Base-by-base conservation (phyloP, 345 rosid species). In the Lepidium sativum region DNA sequence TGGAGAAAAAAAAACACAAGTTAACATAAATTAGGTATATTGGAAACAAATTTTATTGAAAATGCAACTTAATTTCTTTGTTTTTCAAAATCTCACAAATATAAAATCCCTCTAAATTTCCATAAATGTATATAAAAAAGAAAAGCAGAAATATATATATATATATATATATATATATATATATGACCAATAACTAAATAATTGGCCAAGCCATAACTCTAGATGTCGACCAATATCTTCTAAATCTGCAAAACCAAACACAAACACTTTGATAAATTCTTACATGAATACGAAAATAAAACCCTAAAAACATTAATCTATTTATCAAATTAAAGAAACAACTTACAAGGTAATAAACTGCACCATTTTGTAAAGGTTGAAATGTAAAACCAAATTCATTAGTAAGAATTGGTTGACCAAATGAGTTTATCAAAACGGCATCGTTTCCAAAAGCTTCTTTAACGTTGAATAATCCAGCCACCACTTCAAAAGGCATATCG, bases 361-460 rank as follows among this genome's bases (percentile, higher is more conserved):
- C 87, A 5, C 95, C 96, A 18, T 90, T 82, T 59, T 89, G 88
- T 43, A 92, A 97, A 16, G 96, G 69, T 13, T 84, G 85, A 50
- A 87, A 75, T 9, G 97, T 92, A 72, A 80, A 23, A 43, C 98
- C 97, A 95, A 83, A 86, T 42, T 84, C 94, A 43, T 87, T 78
- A 3, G 95, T 87, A 62, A 81, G 79, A 64, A 92, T 75, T 18
- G 87, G 92, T 12, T 86, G 85, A 8, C 98, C 97, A 7, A 87
- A 70, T 2, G 95, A 85, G 75, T 83, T 83, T 27, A 92, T 77
- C 73, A 92, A 65, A 48, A 87, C 62, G 1, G 84, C 84, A 16
- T 88, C 84, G 18, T 82, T 90, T 29, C 98, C 98, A 60, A 92
- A 92, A 10, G 97, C 86, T 59, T 82, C 90, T 31, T 76, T 79